These are phyloP conservation scores for Neoboletus brunneissimus DNA, from an alignment of 768 basidiomycete genomes.

Conservation along the genomic window DNA sequence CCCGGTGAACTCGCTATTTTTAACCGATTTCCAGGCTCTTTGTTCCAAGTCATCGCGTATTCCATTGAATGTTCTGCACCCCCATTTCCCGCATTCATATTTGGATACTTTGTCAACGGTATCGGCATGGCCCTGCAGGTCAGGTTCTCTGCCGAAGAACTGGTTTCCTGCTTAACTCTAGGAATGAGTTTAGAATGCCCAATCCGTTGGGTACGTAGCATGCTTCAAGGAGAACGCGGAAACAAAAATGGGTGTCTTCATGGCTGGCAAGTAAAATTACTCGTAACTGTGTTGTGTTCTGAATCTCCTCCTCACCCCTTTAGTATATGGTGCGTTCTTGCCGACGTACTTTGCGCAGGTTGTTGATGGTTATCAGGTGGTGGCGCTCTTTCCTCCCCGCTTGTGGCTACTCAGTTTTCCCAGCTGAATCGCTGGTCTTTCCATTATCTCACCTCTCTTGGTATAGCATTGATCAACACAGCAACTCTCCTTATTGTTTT, in stretches of 20 bases:
- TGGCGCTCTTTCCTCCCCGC: slow-evolving; percentile 51
- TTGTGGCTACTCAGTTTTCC: slow-evolving; percentile 55
- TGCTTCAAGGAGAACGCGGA: slow-evolving; percentile 52
- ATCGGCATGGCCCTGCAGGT: slow-evolving; percentile 50
- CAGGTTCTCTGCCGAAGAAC: not conserved
- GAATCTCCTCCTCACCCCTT: not conserved
- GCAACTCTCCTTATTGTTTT: slow-evolving; percentile 54
- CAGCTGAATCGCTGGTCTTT: slow-evolving; percentile 37
- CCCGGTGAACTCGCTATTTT: not conserved
- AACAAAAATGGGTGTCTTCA: slow-evolving; percentile 70
- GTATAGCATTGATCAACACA: slow-evolving; percentile 58
- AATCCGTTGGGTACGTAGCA: slow-evolving; percentile 69
- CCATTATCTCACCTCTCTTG: slow-evolving; percentile 54
- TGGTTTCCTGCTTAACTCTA: not conserved
- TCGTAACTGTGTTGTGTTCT: not conserved
- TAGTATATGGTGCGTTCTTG: slow-evolving; percentile 13
- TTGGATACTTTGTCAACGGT: slow-evolving; percentile 47
- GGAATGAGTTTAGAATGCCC: slow-evolving; percentile 51
- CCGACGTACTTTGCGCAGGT: not conserved
- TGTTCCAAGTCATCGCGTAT: slow-evolving; percentile 53
- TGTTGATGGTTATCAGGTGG: slow-evolving; percentile 27
- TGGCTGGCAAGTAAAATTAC: slow-evolving; percentile 31
- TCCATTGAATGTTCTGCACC: slow-evolving; percentile 51
- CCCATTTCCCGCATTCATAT: slow-evolving; percentile 62
- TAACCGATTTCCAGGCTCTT: slow-evolving; percentile 41